Percentiles rank a stretch among this genome's conserved stretches.
These are phyloP conservation scores for Podila horticola DNA, from an alignment of 192 early-diverging fungal species.

Conservation along the genomic window DNA sequence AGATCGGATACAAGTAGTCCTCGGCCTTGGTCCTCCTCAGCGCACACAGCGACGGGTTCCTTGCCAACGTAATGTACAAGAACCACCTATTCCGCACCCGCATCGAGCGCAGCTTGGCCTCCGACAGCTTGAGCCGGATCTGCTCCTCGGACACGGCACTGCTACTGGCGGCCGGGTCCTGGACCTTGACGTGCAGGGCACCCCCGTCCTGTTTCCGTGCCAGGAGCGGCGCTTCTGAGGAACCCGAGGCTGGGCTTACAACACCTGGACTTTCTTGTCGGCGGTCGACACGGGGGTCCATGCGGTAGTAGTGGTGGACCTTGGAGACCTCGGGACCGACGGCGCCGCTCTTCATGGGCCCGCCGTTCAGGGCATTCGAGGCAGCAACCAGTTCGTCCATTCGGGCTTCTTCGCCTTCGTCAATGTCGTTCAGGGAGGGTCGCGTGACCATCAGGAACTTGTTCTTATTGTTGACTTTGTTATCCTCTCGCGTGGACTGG, in stretches of 20 bases:
- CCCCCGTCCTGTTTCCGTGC: not conserved
- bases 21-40: conserved; percentile 15
- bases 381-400: conserved; percentile 33
- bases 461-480: not conserved
- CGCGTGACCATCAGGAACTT: not conserved
- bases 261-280: not conserved
- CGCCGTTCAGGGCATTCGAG: not conserved
- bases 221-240: not conserved
- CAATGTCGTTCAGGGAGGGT: conserved; percentile 19
- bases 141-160: conserved; percentile 19
- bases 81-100: conserved; percentile 47
- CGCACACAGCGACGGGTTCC: conserved; percentile 27
- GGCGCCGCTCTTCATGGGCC: conserved; percentile 11
- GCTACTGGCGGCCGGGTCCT: not conserved
- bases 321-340: conserved; percentile 25
- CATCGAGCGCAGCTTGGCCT: conserved; percentile 42
- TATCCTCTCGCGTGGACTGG: not conserved
- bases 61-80: conserved; percentile 26
- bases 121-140: conserved; percentile 27
- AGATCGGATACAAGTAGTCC: conserved; percentile 41
- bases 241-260: not conserved
- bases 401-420: conserved; percentile 35
- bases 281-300: conserved; percentile 30
- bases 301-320: conserved; percentile 42
- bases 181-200: not conserved